Evolutionary conservation across 257 asterid genomes (phyloP), one percentile per base, ranked within the genome.

Genomic region (Ajuga chamaepitys): DNA sequence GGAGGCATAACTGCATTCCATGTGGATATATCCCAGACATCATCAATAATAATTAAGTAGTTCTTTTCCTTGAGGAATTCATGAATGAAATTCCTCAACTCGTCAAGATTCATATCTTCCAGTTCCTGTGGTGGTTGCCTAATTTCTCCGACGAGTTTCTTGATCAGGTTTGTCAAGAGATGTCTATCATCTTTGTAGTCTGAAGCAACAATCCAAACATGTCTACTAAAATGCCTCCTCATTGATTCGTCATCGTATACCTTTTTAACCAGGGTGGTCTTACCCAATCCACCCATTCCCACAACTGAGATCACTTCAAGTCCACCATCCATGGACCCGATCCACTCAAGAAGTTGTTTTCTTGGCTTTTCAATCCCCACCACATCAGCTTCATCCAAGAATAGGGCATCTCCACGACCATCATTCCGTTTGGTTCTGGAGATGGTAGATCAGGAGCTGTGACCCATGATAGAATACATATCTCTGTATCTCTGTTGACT

Each of bases 361-460:
- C 60, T 82, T 1, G 75, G 80, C 48, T 61, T 9, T 25, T 64
- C 71, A 20, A 78, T 71, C 18, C 87, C 84, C 9, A 76, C 79
- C 7, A 82, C 73, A 11, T 78, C 76, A 4, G 14, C 42, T 47
- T 71, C 77, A 46, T 64, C 79, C 10, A 77, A 8, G 2, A 74
- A 61, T 7, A 74, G 17, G 9, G 78, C 74, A 61, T 58, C 75
- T 0, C 70, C 81, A 14, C 77, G 71, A 30, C 75, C 67, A 17
- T 71, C 74, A 46, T 59, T 25, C 57, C 45, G 11, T 7, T 13
- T 9, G 8, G n/a, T 41, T 12, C 18, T 50, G 4, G 42, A 9
- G 28, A 20, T 4, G 8, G 24, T 1, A 1, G 58, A 40, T 13
- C 65, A 25, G 0, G 47, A 28, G 1, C 22, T 34, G 7, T 18